Evolutionary conservation across 2,329 filamentous ascomycete species (phyloP), one percentile per base, ranked within the genome.

Genomic region (Colletotrichum sp.): DNA sequence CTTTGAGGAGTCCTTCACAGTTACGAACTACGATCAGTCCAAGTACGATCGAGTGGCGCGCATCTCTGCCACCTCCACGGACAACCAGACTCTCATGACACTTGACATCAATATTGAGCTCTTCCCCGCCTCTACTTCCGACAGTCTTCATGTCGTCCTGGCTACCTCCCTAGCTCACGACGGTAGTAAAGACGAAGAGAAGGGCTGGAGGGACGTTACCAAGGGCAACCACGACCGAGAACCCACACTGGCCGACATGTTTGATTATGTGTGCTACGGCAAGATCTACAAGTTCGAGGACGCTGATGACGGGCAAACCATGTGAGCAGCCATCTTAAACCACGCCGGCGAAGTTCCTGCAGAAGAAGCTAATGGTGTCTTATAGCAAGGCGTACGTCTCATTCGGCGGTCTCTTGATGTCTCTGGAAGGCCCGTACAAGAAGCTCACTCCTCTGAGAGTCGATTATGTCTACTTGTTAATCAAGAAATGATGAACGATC

Each of bases 11-110:
- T 93, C 92, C 81, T 98, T 98, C 90, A 94, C 91, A 77, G 90
- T 98, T 81, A 96, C 92, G 79, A 87, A 91, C 71, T 88, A 95
- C 84, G 94, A 98, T 87, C 91, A 93, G 82, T 91, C 93, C 82
- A 98, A 98, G 87, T 99, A 99, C 87, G 97, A 98, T 87, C 95
- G 96, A 78, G 96, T 98, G 30, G 94, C 95, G 71, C 96, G 97
- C 80, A 92, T 98, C 82, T 92, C 89, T 71, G 96, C 92, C 82
- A 94, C 91, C 68, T 96, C 94, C 28, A 89, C 91, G 79, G 95
- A 98, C 86, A 91, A 91, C 80, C 89, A 92, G 78, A 95, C 94
- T 34, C 90, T 92, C 78, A 93, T 98, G 88, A 93, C 92, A 8
- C 94, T 99, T 76, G 97, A 99, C 87, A 93, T 98, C 86, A 98